Base-by-base conservation (phyloP, 495 filamentous ascomycete species). In the Cercophora newfieldiana region DNA sequence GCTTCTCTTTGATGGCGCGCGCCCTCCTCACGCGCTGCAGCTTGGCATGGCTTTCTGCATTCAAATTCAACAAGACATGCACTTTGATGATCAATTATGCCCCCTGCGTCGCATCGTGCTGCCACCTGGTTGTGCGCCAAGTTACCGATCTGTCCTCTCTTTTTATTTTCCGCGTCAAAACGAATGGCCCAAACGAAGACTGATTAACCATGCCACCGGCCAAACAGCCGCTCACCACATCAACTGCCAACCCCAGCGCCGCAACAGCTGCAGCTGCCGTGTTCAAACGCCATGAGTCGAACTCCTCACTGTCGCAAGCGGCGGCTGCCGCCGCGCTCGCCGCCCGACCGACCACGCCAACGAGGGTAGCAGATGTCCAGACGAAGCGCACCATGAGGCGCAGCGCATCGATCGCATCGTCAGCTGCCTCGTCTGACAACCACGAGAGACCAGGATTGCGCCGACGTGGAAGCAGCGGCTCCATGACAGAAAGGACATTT, bases 401-500 rank as follows among this genome's bases (percentile, higher is more conserved):
- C 50, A 86, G 86, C 66, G 79, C 81, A 25, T 96, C 92, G 8
- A 72, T 82, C 55, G 89, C 91, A 18, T 94, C 93, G 19, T 80
- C 85, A 53, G 88, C 85, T 65, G 67, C 76, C 12, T 68, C 72
- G 19, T 79, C 78, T 61, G 76, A 80, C 28, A 68, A 69, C 56
- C 77, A 79, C 50, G 75, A 75, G 74, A 77, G 75, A 60, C 70
- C 74, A 59, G 78, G 75, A 10, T 80, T 94, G 37, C 83, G 86
- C 61, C 82, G 93, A 53, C 81, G 82, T 28, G 85, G 78, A 28
- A 97, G 93, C 75, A 86, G 82, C 51, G 85, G 88, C 16, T 96
- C 92, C 29, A 96, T 97, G 93, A 88, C 85, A 48, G 89, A 92
- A 67, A 85, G 93, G 47, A 92, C 91, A 1, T 97, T 97, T 76